A percentile compares a stretch with the other conserved stretches of the same genome.
phyloP scores from a whole-genome alignment of 2,329 filamentous ascomycete genomes.

The Pseudogymnoascus sp. region DNA sequence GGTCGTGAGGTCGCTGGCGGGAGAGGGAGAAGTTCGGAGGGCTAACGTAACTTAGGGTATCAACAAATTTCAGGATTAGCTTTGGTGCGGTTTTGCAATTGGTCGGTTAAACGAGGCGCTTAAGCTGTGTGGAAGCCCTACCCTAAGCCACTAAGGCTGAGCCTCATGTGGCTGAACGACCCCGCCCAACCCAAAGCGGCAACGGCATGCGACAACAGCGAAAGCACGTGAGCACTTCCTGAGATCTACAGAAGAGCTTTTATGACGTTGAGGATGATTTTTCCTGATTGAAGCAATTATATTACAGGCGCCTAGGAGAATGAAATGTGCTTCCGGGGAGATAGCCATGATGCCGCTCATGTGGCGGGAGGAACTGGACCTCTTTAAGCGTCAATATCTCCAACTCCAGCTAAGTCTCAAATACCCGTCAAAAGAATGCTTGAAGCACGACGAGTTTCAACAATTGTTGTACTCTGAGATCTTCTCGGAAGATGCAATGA shows the following conservation, averaged over 20 bases:
- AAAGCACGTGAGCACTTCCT: conserved; percentile 3
- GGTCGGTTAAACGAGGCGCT: background rate
- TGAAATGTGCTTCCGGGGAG: conserved; percentile 16
- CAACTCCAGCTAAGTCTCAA: conserved; percentile 62
- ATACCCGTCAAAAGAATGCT: conserved; percentile 51
- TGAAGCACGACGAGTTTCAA: conserved; percentile 59
- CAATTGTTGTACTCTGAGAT: conserved; percentile 57
- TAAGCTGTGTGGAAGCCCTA: conserved; percentile 6
- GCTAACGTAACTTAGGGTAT: conserved; percentile 10
- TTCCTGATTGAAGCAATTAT: conserved; percentile 13
- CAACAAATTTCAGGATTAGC: conserved; percentile 11
- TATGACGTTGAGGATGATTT: conserved; percentile 5
- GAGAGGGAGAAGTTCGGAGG: conserved; percentile 13
- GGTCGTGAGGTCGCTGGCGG: conserved; percentile 20
- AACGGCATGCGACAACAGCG: background rate
- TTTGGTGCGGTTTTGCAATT: conserved; percentile 10
- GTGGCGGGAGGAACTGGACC: conserved; percentile 33
- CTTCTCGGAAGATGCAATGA: conserved; percentile 52
- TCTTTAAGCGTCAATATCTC: conserved; percentile 69
- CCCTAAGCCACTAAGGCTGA: conserved; percentile 9
- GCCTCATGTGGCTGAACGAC: conserved; percentile 8
- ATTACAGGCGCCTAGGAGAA: conserved; percentile 17
- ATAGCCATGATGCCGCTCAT: conserved; percentile 25
- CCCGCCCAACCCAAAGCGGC: conserved; percentile 8
- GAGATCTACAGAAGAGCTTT: background rate